Percentiles rank a stretch among this genome's conserved stretches.
Evolutionary conservation across 2,329 filamentous ascomycete genomes (phyloP).

Genomic region (Sphaerostilbella broomeana): DNA sequence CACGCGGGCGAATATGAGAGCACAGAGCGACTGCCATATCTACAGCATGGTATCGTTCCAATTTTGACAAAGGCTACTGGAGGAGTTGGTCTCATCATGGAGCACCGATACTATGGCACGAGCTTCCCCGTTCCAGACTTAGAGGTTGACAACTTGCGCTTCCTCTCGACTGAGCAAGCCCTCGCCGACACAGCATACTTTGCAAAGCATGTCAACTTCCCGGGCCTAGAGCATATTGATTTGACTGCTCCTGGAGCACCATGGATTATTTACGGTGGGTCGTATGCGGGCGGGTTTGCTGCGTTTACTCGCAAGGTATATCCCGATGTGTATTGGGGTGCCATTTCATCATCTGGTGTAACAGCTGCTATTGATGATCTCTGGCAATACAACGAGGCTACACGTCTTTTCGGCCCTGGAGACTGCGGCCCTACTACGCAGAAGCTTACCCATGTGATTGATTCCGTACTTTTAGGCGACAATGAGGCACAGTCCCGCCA

Average conservation of each 20-base stretch:
- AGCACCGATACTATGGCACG: slow-evolving; percentile 81
- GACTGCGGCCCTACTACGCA: slow-evolving; percentile 61
- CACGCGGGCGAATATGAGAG: slow-evolving; percentile 46
- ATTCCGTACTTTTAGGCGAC: slow-evolving; percentile 42
- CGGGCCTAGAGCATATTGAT: slow-evolving; percentile 60
- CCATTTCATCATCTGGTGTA: slow-evolving; percentile 75
- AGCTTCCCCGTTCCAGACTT: slow-evolving; percentile 65
- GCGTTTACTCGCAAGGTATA: slow-evolving; percentile 72
- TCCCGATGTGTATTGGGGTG: slow-evolving; percentile 70
- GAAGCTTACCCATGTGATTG: slow-evolving; percentile 45
- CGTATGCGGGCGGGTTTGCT: slow-evolving; percentile 74
- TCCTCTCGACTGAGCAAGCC: slow-evolving; percentile 77
- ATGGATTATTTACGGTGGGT: slow-evolving; percentile 77
- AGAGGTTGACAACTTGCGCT: slow-evolving; percentile 63
- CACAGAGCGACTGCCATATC: slow-evolving; percentile 50
- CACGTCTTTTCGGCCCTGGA: slow-evolving; percentile 41
- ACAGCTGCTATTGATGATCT: slow-evolving; percentile 72
- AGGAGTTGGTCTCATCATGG: slow-evolving; percentile 73
- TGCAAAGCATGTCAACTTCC: slow-evolving; percentile 63
- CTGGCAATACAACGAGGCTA: slow-evolving; percentile 55
- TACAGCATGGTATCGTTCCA: slow-evolving; percentile 72
- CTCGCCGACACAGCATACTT: slow-evolving; percentile 79
- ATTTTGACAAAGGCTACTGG: slow-evolving; percentile 63
- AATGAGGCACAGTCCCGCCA: slow-evolving; percentile 35
- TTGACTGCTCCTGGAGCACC: slow-evolving; percentile 59